phyloP scores from a whole-genome alignment of 495 filamentous ascomycete species.

The Chaetomium fimeti region DNA sequence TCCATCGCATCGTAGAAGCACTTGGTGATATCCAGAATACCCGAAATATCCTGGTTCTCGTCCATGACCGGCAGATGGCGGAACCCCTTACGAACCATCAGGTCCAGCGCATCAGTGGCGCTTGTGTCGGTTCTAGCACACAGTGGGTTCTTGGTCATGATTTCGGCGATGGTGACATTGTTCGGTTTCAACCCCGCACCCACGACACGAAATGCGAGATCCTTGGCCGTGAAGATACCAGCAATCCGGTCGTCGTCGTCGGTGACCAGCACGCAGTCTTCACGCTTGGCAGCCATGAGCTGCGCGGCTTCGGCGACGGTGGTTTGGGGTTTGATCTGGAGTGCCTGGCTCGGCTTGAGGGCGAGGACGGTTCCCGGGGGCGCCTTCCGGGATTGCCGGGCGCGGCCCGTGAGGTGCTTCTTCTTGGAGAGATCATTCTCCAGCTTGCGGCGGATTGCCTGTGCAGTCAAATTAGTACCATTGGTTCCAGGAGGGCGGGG shows the following conservation, averaged over 20 bases:
- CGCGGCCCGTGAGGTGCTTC: conserved; percentile 71
- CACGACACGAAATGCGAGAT: conserved; percentile 95
- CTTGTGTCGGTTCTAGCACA: conserved; percentile 97
- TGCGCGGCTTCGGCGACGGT: conserved; percentile 96
- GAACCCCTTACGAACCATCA: conserved; percentile 98
- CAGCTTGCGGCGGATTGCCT: conserved; percentile 96
- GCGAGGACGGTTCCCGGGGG: conserved; percentile 94
- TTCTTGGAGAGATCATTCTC: conserved; percentile 98
- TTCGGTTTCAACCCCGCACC: conserved; percentile 88
- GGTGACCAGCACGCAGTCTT: conserved; percentile 98
- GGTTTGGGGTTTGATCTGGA: conserved; percentile 95
- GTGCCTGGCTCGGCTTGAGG: conserved; percentile 87
- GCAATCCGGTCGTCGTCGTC: conserved; percentile 97
- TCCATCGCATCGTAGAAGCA: conserved; percentile 99
- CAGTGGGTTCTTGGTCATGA: conserved; percentile 99
- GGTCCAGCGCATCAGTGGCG: conserved; percentile 92
- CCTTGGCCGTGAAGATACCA: conserved; percentile 98
- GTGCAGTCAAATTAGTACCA: conserved; percentile 29
- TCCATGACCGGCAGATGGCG: conserved; percentile 98
- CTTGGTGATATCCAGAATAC: conserved; percentile 97
- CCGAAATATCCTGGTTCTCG: conserved; percentile 98
- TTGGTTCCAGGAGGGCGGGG: neutral
- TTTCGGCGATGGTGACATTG: conserved; percentile 89
- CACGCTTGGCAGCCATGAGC: conserved; percentile 97
- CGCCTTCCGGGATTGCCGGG: conserved; percentile 84